A percentile compares a stretch with the other conserved stretches of the same genome.
These are phyloP conservation scores for Sporothrix curviconia DNA, from an alignment of 2,329 filamentous ascomycete genomes.

Conservation along the genomic window DNA sequence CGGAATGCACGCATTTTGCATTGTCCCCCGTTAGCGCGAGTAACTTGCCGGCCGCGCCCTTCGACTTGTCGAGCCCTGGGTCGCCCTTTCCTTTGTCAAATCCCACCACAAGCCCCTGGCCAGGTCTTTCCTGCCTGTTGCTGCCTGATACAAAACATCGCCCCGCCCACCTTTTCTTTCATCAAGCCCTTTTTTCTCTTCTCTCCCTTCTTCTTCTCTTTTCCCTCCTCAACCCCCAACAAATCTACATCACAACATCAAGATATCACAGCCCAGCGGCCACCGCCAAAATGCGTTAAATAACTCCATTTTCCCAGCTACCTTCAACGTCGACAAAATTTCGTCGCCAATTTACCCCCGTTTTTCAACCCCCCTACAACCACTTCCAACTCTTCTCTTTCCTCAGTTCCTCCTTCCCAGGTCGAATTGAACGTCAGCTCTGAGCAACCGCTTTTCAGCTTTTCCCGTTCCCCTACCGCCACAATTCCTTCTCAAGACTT, in stretches of 20 bases:
- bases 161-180: conserved; percentile 23
- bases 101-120: not conserved
- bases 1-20: not conserved
- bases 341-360: conserved; percentile 36
- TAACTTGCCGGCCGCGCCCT: conserved; percentile 9
- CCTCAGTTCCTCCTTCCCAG: conserved; percentile 48
- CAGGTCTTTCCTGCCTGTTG: conserved; percentile 11
- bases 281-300: conserved; percentile 55
- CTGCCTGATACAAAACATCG: conserved; percentile 36
- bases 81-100: conserved; percentile 1
- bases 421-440: conserved; percentile 63
- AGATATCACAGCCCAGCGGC: conserved; percentile 23
- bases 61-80: conserved; percentile 5
- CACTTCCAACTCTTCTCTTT: conserved; percentile 31
- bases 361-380: conserved; percentile 38
- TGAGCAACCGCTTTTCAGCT: conserved; percentile 52
- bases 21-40: not conserved
- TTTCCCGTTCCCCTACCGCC: conserved; percentile 50
- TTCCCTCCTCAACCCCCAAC: conserved; percentile 32
- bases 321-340: conserved; percentile 45
- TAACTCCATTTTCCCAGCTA: conserved; percentile 31
- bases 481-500: conserved; percentile 61
- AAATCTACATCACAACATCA: conserved; percentile 24
- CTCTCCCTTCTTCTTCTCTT: conserved; percentile 28
- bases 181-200: conserved; percentile 21